These are phyloP conservation scores for Stropharia rugosoannulata DNA, from an alignment of 768 basidiomycete species.

Conservation along the genomic window DNA sequence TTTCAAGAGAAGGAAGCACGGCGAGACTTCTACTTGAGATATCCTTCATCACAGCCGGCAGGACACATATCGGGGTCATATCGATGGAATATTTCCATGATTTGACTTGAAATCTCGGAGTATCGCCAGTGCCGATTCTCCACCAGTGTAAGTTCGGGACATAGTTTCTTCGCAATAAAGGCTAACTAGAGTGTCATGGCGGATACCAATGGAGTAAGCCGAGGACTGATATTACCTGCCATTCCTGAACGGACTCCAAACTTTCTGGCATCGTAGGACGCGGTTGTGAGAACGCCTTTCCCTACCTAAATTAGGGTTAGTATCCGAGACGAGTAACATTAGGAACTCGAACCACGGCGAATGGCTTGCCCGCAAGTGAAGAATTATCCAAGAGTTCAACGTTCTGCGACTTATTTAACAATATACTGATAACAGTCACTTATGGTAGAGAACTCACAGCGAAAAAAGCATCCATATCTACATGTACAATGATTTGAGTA, in stretches of 20 bases:
- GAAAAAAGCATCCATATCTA: slow-evolving; percentile 96
- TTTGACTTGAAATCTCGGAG: slow-evolving; percentile 63
- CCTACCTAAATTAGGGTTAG: slow-evolving; percentile 54
- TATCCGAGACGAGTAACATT: slow-evolving; percentile 13
- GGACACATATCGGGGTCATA: slow-evolving; percentile 77
- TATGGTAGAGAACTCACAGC: slow-evolving; percentile 37
- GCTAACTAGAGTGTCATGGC: slow-evolving; percentile 36
- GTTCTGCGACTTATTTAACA: slow-evolving; percentile 32
- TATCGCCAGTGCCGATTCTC: slow-evolving; percentile 59
- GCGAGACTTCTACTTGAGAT: slow-evolving; percentile 69
- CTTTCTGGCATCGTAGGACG: slow-evolving; percentile 90
- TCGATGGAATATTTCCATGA: slow-evolving; percentile 67
- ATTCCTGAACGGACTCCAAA: slow-evolving; percentile 93
- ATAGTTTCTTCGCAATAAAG: slow-evolving; percentile 92
- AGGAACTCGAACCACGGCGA: slow-evolving; percentile 48
- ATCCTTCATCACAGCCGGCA: slow-evolving; percentile 89
- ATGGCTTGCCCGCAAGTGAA: slow-evolving; percentile 66
- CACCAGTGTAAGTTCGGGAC: slow-evolving; percentile 82
- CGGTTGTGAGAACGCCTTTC: slow-evolving; percentile 81
- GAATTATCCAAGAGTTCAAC: slow-evolving; percentile 73
- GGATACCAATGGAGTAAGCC: not conserved
- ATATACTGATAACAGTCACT: not conserved
- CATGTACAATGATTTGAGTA: slow-evolving; percentile 83
- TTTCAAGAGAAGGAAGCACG: not conserved
- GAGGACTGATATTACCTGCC: slow-evolving; percentile 57